Evolutionary conservation across 371 early-diverging fungal species (phyloP), one percentile per base, ranked within the genome.

Genomic region (Haplosporangium sp.): DNA sequence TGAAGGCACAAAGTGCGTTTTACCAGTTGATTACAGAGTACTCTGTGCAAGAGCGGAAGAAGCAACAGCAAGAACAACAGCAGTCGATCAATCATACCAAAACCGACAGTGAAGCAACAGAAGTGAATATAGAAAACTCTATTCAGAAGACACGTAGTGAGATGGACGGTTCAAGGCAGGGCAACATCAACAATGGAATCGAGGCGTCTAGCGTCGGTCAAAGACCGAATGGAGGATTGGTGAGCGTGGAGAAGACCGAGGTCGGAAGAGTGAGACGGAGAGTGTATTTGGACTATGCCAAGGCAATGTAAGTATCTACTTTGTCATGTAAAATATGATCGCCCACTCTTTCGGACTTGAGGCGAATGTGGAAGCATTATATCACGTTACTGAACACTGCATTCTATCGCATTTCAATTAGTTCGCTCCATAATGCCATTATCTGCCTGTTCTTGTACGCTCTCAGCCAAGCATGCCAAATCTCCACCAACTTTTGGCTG

Each of bases 251-350:
- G 83, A 91, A 91, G 64, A 82, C 88, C 37, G 92, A 92, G 10
- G 87, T 87, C 62, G 97, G 97, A 37, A 87, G 87, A 45, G 95
- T 96, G n/a, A 80, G 83, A n/a, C 85, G 83, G 76, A 73, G 66
- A 14, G 93, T 95, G 2, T 96, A 96, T 82, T 64, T 72, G 54
- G 80, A 87, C 21, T 98, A 96, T 82, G 85, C 90, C 42, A 87
- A 89, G 45, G 86, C 95, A 0, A 94, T 95, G 91, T 95, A 18
- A 62, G 77, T 48, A 10, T 21, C 37, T 41, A 46, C 14, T 6
- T 55, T 36, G 16, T 86, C 14, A 16, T 21, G 37, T 56, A 12
- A 29, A 29, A 29, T 2, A 4, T 47, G 36, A 36, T 8, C 8
- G 6, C 10, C 5, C 5, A 16, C 20, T 21, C 36, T 29, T 13